Evolutionary conservation across 495 filamentous ascomycete species (phyloP).

Genomic region (Penicillium pulvis): DNA sequence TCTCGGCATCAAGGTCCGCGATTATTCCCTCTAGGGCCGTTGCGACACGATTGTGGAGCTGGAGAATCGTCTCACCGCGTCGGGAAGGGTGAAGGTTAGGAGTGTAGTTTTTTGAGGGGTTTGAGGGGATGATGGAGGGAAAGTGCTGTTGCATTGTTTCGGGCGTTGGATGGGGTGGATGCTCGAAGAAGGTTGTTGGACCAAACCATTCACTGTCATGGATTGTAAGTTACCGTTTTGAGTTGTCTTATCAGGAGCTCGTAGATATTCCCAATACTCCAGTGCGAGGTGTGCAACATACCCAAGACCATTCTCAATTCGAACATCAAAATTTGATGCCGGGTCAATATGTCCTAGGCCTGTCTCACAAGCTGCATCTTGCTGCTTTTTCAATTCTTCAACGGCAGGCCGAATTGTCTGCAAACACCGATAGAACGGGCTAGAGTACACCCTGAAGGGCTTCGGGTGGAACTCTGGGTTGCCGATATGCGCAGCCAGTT

Average conservation of each 20-base stretch:
- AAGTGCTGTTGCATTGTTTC: slow-evolving; percentile 64
- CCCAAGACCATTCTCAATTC: slow-evolving; percentile 76
- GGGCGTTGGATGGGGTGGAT: slow-evolving; percentile 72
- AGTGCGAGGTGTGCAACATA: slow-evolving; percentile 26
- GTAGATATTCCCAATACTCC: not conserved
- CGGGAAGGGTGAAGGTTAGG: slow-evolving; percentile 64
- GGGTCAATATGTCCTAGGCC: slow-evolving; percentile 21
- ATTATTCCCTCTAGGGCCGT: slow-evolving; percentile 72
- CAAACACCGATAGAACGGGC: slow-evolving; percentile 89
- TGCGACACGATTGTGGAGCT: slow-evolving; percentile 79
- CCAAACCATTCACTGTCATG: slow-evolving; percentile 83
- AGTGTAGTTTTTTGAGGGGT: slow-evolving; percentile 52
- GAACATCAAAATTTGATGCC: slow-evolving; percentile 49
- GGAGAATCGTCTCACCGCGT: slow-evolving; percentile 73
- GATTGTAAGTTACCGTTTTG: not conserved
- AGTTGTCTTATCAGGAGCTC: not conserved
- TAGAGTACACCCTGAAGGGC: slow-evolving; percentile 69
- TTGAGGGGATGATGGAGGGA: slow-evolving; percentile 46
- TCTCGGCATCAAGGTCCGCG: slow-evolving; percentile 63
- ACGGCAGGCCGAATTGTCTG: slow-evolving; percentile 79
- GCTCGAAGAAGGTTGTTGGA: slow-evolving; percentile 64
- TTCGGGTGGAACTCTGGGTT: slow-evolving; percentile 65
- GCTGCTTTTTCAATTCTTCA: slow-evolving; percentile 46
- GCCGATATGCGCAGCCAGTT: slow-evolving; percentile 70
- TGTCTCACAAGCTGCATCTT: not conserved